Conservation (phyloP, 2,329 filamentous ascomycete species). For the Aspergillus japonicus region DNA sequence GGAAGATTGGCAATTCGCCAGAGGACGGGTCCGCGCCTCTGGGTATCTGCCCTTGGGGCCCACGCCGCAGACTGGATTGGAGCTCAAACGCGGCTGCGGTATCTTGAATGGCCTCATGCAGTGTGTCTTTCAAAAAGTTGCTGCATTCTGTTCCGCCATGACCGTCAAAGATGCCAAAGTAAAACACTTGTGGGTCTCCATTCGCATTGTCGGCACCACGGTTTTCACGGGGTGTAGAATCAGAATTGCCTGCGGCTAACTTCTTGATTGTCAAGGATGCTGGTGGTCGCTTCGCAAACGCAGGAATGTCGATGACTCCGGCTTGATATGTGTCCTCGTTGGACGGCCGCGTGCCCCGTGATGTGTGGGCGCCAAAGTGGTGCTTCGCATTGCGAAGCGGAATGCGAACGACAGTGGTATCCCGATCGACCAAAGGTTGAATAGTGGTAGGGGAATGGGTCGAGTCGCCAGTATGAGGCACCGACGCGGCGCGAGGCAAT, state of each 20-base stretch:
- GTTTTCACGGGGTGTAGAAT: slow-evolving; percentile 49
- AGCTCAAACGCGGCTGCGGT: slow-evolving; percentile 74
- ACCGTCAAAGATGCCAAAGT: slow-evolving; percentile 94
- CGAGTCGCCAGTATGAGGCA: slow-evolving; percentile 64
- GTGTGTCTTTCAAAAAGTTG: slow-evolving; percentile 75
- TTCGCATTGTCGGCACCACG: slow-evolving; percentile 69
- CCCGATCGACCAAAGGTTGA: slow-evolving; percentile 65
- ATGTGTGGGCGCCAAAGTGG: slow-evolving; percentile 80
- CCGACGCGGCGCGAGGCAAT: slow-evolving; percentile 79
- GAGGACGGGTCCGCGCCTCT: slow-evolving; percentile 16
- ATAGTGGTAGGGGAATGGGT: slow-evolving; percentile 56
- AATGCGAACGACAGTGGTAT: slow-evolving; percentile 92
- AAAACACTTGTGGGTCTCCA: slow-evolving; percentile 94
- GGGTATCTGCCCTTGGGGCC: slow-evolving; percentile 15
- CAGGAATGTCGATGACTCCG: slow-evolving; percentile 87
- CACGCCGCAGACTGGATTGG: slow-evolving; percentile 66
- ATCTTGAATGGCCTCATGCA: slow-evolving; percentile 87
- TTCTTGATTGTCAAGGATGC: slow-evolving; percentile 54
- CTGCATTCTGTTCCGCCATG: slow-evolving; percentile 90
- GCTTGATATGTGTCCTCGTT: slow-evolving; percentile 96
- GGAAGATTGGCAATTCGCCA: slow-evolving; percentile 48
- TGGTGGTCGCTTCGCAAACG: slow-evolving; percentile 82
- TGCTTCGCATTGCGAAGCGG: slow-evolving; percentile 92
- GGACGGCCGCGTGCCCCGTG: slow-evolving; percentile 77
- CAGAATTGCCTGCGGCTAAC: slow-evolving; percentile 29